Evolutionary conservation across 768 basidiomycete species (phyloP).

Genomic region (Peribolospora kevripleyi): DNA sequence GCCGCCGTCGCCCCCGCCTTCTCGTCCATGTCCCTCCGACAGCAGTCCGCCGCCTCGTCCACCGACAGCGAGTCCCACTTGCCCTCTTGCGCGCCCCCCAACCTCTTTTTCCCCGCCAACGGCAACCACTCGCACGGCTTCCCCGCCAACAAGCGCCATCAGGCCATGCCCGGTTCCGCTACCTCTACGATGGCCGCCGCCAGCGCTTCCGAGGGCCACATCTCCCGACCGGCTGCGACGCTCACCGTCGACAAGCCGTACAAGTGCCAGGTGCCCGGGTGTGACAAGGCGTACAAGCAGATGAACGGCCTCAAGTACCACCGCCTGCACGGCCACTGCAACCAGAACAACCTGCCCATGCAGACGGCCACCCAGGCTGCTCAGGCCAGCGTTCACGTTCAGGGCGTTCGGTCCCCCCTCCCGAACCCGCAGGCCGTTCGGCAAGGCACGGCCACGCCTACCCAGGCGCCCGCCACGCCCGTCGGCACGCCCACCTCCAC

Average conservation of each 20-base stretch:
- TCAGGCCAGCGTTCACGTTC: too few relatives aligned
- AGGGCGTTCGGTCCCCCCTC: too few relatives aligned
- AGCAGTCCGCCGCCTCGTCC: conserved; percentile 11
- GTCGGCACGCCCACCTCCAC: too few relatives aligned
- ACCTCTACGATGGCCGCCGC: conserved; percentile 6
- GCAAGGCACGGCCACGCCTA: too few relatives aligned
- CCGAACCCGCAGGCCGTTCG: too few relatives aligned
- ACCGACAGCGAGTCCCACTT: too few relatives aligned
- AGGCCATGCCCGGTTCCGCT: conserved; percentile 6
- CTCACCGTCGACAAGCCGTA: conserved; percentile 43
- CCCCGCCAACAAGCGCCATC: conserved; percentile 18
- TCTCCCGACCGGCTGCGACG: conserved; percentile 26
- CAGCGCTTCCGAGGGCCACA: conserved; percentile 25
- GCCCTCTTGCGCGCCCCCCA: background rate
- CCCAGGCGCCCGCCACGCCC: too few relatives aligned
- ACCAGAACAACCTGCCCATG: conserved; percentile 5
- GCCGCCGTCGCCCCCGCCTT: conserved; percentile 15
- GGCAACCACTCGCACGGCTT: conserved; percentile 21
- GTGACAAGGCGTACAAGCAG: conserved; percentile 20
- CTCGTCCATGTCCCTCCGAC: conserved; percentile 14
- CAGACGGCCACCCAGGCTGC: too few relatives aligned
- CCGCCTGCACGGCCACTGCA: conserved; percentile 15
- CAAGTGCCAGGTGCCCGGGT: conserved; percentile 21
- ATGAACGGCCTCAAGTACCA: conserved; percentile 19
- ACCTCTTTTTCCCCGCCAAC: conserved; percentile 17